Evolutionary conservation across 2,329 filamentous ascomycete genomes (phyloP).

Genomic region (Paraphoma chrysanthemicola): DNA sequence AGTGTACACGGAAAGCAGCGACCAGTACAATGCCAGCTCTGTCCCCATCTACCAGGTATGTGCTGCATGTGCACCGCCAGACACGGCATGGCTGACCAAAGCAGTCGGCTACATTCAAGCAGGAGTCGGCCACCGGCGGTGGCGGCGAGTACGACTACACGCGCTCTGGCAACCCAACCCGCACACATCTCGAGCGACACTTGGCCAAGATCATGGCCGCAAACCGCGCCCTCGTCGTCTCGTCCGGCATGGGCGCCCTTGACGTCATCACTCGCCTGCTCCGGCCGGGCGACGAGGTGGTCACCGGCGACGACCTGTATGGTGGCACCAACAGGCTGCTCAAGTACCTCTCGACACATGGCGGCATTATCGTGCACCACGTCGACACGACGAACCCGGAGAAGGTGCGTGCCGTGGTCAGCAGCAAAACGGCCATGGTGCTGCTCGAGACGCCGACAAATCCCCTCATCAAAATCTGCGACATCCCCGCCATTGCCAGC

Average conservation of each 20-base stretch:
- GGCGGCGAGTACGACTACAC: conserved; percentile 96
- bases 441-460: conserved; percentile 96
- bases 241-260: conserved; percentile 95
- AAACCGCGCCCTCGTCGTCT: conserved; percentile 86
- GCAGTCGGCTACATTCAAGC: conserved; percentile 96
- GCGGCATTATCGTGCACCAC: conserved; percentile 92
- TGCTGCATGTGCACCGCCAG: background rate
- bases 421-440: conserved; percentile 89
- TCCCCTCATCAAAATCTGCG: conserved; percentile 96
- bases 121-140: conserved; percentile 78
- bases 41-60: conserved; percentile 90
- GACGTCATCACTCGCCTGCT: conserved; percentile 94
- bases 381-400: conserved; percentile 88
- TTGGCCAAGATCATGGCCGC: conserved; percentile 99
- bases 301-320: conserved; percentile 96
- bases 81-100: conserved; percentile 18
- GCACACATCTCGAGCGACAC: conserved; percentile 94
- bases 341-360: conserved; percentile 87
- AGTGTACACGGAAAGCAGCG: conserved; percentile 93
- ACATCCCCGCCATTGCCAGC: conserved; percentile 80
- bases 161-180: conserved; percentile 93
- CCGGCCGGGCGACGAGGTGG: conserved; percentile 92
- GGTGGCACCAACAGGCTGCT: conserved; percentile 93
- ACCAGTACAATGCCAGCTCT: conserved; percentile 96
- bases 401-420: conserved; percentile 72